Evolutionary conservation across 768 basidiomycete species (phyloP), one percentile per base, ranked within the genome.

Genomic region (Omphalotus guepiniiformis): DNA sequence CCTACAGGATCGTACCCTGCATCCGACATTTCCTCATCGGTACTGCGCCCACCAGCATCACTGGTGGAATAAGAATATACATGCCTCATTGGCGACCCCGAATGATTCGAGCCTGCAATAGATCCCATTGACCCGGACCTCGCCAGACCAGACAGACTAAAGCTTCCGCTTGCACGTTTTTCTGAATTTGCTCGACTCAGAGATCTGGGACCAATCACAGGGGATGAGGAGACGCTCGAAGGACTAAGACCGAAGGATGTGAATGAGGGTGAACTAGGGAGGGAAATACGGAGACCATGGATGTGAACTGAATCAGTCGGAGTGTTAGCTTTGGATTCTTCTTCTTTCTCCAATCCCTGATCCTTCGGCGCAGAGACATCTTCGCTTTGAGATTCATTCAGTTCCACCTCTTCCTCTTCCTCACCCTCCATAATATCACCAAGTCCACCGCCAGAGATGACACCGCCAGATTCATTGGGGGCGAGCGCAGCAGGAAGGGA

Each of bases 1-100:
- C 74, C 77, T n/a, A 77, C 66, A 3, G 72, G 64, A 58, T 79
- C 69, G 56, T 80, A 78, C 11, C 63, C 58, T 9, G 52, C 63
- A 12, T 61, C 63, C 16, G 60, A 55, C n/a, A n/a, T n/a, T n/a
- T n/a, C n/a, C n/a, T 57, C 53, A 11, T 49, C 53, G 1, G 35
- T 35, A 37, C 44, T 37, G 1, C 34, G 13, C 27, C 13, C 25
- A 4, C 27, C 43, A 18, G 28, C 32, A 6, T 21, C 6, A 32
- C 37, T 7, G 6, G 39, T 22, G 13, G 39, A 46, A 46, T 34
- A 29, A 23, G 27, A 32, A 22, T 25, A 16, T 25, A 26, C 5
- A 18, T 34, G 22, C 11, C 36, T 30, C 18, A 21, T 8, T 18
- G 21, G 26, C 3, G 30, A 32, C 9, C 30, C 30, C 9, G 9